Evolutionary conservation across 306 rosid species (phyloP), one percentile per base, ranked within the genome.

Genomic region (Quercus wislizeni): DNA sequence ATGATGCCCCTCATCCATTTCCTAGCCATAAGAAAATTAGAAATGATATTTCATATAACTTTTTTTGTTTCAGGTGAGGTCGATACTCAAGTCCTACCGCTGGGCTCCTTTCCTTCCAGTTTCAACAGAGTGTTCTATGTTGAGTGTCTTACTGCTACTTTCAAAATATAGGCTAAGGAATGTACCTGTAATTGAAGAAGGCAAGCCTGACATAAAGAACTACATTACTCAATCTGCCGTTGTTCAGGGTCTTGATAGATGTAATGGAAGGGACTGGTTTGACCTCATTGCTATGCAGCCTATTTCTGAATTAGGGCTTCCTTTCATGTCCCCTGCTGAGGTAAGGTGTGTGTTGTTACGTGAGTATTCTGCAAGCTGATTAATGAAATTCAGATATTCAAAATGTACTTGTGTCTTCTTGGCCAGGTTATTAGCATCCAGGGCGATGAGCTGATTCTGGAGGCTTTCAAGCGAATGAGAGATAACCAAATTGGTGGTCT

Each of bases 191-290:
- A 84, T 92, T 51, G 96, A 95, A 86, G 81, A 92, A 33, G 97
- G 94, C 33, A 76, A 87, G 77, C 86, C 92, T 1, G 92, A 85
- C 69, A 82, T 95, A 74, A 78, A 78, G 82, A 92, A 95, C 86
- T 95, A 86, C 88, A 85, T 95, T 74, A 95, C 99, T 80, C 99
- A 92, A 79, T 90, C 97, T n/a, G 99, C 96, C 74, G 89, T 92
- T 71, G 79, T 95, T 75, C 94, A 91, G 77, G 99, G 99, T 74
- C 98, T 92, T 5, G 87, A 90, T 74, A 86, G 86, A 81, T 95
- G 92, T 76, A 81, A 52, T 69, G 92, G 97, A 84, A 86, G 94
- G 84, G 99, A 95, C 76, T 95, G 98, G 99, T 95, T 92, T 68
- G 99, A 90, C 76, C 80, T 90, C 83, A 95, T 91, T 77, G 82